These are phyloP conservation scores for Bipolaris bicolor DNA, from an alignment of 2,329 filamentous ascomycete species.

Conservation along the genomic window DNA sequence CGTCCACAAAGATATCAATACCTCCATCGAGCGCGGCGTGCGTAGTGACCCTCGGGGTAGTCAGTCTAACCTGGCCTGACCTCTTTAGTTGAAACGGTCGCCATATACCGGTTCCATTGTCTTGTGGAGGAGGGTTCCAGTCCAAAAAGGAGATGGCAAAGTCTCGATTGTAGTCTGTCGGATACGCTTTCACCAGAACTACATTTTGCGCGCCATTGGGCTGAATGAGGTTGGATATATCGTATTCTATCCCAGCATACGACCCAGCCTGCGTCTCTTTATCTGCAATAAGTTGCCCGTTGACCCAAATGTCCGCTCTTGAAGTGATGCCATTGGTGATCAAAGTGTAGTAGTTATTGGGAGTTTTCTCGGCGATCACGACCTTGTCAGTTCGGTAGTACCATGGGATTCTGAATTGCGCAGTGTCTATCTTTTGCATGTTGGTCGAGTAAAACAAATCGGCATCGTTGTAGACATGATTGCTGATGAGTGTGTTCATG, in stretches of 20 bases:
- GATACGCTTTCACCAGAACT: conserved; percentile 61
- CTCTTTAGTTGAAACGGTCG: conserved; percentile 62
- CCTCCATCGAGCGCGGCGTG: conserved; percentile 21
- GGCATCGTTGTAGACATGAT: conserved; percentile 59
- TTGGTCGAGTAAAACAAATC: conserved; percentile 64
- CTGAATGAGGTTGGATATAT: conserved; percentile 56
- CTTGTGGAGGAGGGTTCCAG: conserved; percentile 67
- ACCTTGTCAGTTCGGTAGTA: conserved; percentile 63
- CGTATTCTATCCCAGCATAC: conserved; percentile 63
- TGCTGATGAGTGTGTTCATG: conserved; percentile 63
- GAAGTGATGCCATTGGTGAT: conserved; percentile 66
- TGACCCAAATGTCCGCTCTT: conserved; percentile 65
- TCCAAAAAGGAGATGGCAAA: conserved; percentile 66
- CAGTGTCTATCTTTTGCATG: conserved; percentile 53
- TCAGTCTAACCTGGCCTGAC: conserved; percentile 56
- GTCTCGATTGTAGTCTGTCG: conserved; percentile 65
- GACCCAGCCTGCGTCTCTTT: conserved; percentile 60
- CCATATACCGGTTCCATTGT: conserved; percentile 70
- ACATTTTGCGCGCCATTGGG: conserved; percentile 58
- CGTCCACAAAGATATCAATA: conserved; percentile 30
- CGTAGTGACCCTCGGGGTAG: conserved; percentile 36
- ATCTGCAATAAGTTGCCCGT: conserved; percentile 60
- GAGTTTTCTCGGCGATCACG: conserved; percentile 29
- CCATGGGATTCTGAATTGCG: conserved; percentile 63
- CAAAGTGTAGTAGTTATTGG: conserved; percentile 57